Evolutionary conservation across 495 filamentous ascomycete species (phyloP).

Genomic region (Neurospora tetraspora): DNA sequence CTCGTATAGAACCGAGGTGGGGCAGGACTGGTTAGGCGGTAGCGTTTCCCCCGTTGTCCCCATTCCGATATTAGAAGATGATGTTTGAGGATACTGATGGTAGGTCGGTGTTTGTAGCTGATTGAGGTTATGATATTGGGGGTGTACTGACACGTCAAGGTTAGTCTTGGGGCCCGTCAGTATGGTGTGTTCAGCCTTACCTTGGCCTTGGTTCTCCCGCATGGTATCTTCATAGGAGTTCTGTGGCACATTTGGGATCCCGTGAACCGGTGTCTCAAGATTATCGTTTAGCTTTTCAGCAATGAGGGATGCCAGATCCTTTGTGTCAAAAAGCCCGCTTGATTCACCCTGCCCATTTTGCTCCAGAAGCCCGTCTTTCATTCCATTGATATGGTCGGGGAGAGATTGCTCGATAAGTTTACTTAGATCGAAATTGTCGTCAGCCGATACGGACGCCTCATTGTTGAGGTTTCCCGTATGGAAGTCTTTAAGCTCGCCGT

Average conservation of each 20-base stretch:
- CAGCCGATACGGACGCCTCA: not conserved
- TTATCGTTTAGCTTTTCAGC: constrained; percentile 13
- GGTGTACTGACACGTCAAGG: constrained; percentile 1
- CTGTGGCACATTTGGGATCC: constrained; percentile 7
- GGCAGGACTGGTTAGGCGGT: constrained; percentile 62
- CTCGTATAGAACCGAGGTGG: constrained; percentile 72
- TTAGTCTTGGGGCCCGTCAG: constrained; percentile 10
- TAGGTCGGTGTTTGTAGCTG: constrained; percentile 11
- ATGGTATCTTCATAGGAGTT: not conserved
- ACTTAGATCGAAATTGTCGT: constrained; percentile 10
- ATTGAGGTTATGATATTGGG: constrained; percentile 12
- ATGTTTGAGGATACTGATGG: constrained; percentile 11
- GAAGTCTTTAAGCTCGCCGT: constrained; percentile 2
- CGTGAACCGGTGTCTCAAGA: constrained; percentile 4
- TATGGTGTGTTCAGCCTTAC: not conserved
- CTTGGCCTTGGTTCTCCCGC: not conserved
- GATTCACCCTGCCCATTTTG: constrained; percentile 1
- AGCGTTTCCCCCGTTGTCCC: constrained; percentile 15
- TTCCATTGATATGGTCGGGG: constrained; percentile 1
- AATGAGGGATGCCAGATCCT: constrained; percentile 19
- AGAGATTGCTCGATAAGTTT: constrained; percentile 21
- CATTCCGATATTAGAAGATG: not conserved
- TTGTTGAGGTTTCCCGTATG: not conserved
- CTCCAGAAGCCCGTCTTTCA: constrained; percentile 5
- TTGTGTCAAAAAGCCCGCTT: constrained; percentile 4